phyloP scores from a whole-genome alignment of 2,329 filamentous ascomycete species.

The Aureobasidium sp. region DNA sequence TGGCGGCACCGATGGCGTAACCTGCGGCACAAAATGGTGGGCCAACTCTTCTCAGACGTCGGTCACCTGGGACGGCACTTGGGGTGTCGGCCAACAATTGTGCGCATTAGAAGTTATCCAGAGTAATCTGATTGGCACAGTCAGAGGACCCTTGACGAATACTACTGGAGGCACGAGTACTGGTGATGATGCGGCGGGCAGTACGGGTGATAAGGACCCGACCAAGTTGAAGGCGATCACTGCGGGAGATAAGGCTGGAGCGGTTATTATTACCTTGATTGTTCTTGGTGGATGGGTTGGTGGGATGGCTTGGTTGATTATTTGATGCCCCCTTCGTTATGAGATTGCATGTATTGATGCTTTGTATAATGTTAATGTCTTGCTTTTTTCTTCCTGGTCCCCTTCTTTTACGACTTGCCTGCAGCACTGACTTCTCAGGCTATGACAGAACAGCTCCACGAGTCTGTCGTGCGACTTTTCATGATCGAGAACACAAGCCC shows the following conservation, averaged over 20 bases:
- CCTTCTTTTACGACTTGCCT: too few species aligned
- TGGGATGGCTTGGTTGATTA: conserved; percentile 32
- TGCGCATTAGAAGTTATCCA: conserved; percentile 44
- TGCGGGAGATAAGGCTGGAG: conserved; percentile 60
- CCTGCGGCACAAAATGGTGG: conserved; percentile 39
- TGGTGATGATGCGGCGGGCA: conserved; percentile 39
- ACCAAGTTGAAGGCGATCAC: conserved; percentile 39
- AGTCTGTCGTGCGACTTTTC: too few species aligned
- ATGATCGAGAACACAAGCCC: too few species aligned
- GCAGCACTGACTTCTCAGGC: too few species aligned
- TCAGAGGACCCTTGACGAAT: conserved; percentile 40
- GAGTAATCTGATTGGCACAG: conserved; percentile 33
- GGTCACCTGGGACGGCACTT: conserved; percentile 33
- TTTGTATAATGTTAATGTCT: too few species aligned
- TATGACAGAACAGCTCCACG: too few species aligned
- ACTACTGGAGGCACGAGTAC: conserved; percentile 47
- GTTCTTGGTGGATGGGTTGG: conserved; percentile 49
- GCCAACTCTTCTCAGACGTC: conserved; percentile 18
- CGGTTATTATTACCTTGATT: conserved; percentile 56
- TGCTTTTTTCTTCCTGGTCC: too few species aligned
- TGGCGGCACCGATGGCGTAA: conserved; percentile 32
- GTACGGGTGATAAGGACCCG: conserved; percentile 25
- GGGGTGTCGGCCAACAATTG: conserved; percentile 45
- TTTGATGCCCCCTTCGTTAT: neutral
- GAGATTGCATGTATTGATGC: neutral